Conservation (phyloP, 306 rosid genomes). For the Spatholobus suberectus region DNA sequence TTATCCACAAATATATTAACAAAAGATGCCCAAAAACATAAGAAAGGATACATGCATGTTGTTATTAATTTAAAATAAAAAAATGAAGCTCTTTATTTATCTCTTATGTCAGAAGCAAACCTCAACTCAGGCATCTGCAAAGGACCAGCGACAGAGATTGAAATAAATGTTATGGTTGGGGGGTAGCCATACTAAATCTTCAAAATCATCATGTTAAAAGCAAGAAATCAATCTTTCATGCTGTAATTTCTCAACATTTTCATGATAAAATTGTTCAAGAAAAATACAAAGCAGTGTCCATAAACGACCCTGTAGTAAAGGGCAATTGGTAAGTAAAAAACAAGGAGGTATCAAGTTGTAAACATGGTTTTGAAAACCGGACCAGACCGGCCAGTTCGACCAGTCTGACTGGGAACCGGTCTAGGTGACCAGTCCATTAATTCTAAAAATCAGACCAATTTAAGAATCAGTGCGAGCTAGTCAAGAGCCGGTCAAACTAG, state of each 20-base stretch:
- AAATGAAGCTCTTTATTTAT: not conserved
- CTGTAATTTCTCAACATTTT: slow-evolving; percentile 6
- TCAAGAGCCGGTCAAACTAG: no score
- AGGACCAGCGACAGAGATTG: not conserved
- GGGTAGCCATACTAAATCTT: not conserved
- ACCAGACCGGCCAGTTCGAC: no score
- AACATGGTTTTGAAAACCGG: no score
- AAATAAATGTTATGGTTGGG: not conserved
- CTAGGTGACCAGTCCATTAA: no score
- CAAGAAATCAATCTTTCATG: not conserved
- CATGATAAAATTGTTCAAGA: not conserved
- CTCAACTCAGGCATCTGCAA: not conserved
- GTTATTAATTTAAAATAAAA: not conserved
- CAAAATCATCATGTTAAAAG: not conserved
- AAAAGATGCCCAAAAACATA: not conserved
- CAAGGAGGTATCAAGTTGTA: not conserved
- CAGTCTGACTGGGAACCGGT: no score
- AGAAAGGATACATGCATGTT: not conserved
- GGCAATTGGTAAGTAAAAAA: not conserved
- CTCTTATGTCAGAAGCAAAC: not conserved
- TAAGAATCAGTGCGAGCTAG: no score
- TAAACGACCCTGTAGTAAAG: not conserved
- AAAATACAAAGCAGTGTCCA: not conserved
- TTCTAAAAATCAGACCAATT: no score
- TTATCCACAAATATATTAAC: not conserved